A percentile compares a stretch with the other conserved stretches of the same genome.
Evolutionary conservation across 2,329 filamentous ascomycete species (phyloP).

Genomic region (Claviceps sp.): DNA sequence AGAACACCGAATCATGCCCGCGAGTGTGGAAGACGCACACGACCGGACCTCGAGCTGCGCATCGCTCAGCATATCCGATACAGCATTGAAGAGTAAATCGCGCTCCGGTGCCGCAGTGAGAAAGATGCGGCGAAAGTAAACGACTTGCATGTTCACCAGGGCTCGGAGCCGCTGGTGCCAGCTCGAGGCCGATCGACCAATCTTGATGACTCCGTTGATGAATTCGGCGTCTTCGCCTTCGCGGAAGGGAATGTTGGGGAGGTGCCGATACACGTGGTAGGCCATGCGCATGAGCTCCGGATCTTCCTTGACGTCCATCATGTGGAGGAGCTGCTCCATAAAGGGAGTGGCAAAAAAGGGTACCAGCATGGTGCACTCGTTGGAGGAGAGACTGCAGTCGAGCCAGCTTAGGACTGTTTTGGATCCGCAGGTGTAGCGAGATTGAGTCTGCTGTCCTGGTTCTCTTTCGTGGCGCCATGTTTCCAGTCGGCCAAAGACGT

Average conservation of each 20-base stretch:
- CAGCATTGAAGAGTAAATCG: slow-evolving; percentile 71
- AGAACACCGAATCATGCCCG: slow-evolving; percentile 96
- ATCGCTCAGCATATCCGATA: slow-evolving; percentile 92
- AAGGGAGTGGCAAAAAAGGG: slow-evolving; percentile 83
- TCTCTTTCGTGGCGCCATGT: slow-evolving; percentile 74
- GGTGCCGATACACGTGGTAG: slow-evolving; percentile 91
- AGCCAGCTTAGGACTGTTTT: slow-evolving; percentile 96
- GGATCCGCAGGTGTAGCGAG: slow-evolving; percentile 85
- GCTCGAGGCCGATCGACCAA: slow-evolving; percentile 69
- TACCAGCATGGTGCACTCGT: slow-evolving; percentile 83
- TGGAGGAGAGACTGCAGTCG: slow-evolving; percentile 76
- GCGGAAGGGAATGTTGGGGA: slow-evolving; percentile 89
- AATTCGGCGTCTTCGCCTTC: slow-evolving; percentile 75
- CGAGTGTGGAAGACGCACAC: slow-evolving; percentile 81
- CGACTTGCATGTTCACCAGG: slow-evolving; percentile 95
- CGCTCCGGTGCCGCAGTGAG: slow-evolving; percentile 64
- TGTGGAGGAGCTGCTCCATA: slow-evolving; percentile 87
- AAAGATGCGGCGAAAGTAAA: slow-evolving; percentile 95
- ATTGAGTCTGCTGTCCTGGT: slow-evolving; percentile 84
- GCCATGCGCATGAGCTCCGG: slow-evolving; percentile 87
- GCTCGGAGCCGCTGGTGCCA: slow-evolving; percentile 95
- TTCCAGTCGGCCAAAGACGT: slow-evolving; percentile 69
- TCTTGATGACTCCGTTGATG: slow-evolving; percentile 72
- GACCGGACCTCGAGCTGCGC: slow-evolving; percentile 85
- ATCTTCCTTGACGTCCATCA: slow-evolving; percentile 99